Percentiles rank a stretch among this genome's conserved stretches.
phyloP scores from a whole-genome alignment of 2,329 filamentous ascomycete species.

The Pestalotiopsis sp. region DNA sequence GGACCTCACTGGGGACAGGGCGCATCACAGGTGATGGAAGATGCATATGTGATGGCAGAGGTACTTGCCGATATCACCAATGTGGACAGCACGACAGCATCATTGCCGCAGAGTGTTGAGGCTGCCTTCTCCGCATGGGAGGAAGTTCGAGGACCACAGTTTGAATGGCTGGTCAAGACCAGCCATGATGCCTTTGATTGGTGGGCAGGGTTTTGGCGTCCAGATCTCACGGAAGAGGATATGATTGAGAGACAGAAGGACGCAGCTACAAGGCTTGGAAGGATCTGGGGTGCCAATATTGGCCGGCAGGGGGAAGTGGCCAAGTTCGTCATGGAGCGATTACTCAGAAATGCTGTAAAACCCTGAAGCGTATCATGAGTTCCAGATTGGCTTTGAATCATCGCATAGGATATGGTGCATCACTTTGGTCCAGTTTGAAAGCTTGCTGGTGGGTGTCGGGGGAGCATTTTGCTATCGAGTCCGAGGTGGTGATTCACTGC shows the following conservation, averaged over 20 bases:
- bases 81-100: not conserved
- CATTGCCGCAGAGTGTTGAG: not conserved
- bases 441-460: too few relatives aligned
- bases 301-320: conserved; percentile 5
- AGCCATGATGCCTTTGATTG: conserved; percentile 9
- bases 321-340: not conserved
- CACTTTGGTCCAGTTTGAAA: too few relatives aligned
- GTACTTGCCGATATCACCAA: not conserved
- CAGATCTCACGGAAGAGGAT: not conserved
- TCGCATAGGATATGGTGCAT: not conserved
- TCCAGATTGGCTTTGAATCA: not conserved
- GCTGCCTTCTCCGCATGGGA: conserved; percentile 4
- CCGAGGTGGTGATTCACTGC: too few relatives aligned
- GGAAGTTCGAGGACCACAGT: conserved; percentile 7
- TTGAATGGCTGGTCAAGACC: conserved; percentile 2
- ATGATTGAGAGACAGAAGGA: not conserved
- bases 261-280: not conserved
- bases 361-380: not conserved
- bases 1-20: conserved; percentile 10
- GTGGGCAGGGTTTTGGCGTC: conserved; percentile 7
- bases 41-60: conserved; percentile 10
- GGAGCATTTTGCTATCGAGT: too few relatives aligned
- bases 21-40: conserved; percentile 10
- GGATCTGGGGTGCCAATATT: conserved; percentile 9
- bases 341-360: not conserved